A percentile compares a stretch with the other conserved stretches of the same genome.
These are phyloP conservation scores for Calendula officinalis DNA, from an alignment of 129 eudicot genomes.

Conservation along the genomic window DNA sequence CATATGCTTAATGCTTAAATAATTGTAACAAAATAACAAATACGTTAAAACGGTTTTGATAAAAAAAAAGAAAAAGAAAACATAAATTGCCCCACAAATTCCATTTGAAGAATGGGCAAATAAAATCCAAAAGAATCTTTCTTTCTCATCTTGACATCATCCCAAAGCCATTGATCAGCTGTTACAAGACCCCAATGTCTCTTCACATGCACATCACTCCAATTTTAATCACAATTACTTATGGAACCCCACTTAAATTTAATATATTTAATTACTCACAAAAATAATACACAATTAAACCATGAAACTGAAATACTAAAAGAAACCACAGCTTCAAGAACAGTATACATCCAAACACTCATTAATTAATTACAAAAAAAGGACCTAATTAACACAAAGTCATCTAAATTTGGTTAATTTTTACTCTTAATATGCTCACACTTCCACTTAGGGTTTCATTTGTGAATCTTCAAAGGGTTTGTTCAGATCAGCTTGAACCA, in stretches of 20 bases:
- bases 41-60: not conserved
- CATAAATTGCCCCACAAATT: conserved; percentile 25
- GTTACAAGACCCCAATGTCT: conserved; percentile 45
- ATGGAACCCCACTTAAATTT: conserved; percentile 19
- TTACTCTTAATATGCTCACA: not conserved
- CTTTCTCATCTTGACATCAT: conserved; percentile 48
- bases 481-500: conserved; percentile 57
- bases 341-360: conserved; percentile 32
- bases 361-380: conserved; percentile 20
- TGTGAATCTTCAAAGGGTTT: conserved; percentile 60
- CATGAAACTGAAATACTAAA: conserved; percentile 50
- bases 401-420: conserved; percentile 27
- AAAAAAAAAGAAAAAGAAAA: not conserved
- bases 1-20: no score
- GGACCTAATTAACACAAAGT: conserved; percentile 16
- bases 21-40: not conserved
- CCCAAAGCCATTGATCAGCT: conserved; percentile 44
- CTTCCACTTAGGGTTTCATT: conserved; percentile 35
- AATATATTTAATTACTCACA: no score
- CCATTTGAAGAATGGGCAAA: conserved; percentile 33
- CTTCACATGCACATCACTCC: conserved; percentile 48
- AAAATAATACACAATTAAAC: conserved; percentile 12
- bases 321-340: conserved; percentile 48
- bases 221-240: conserved; percentile 15
- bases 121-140: conserved; percentile 58